These are phyloP conservation scores for Globisporangium cederbergense DNA, from an alignment of 352 stramenopile genomes.

Conservation along the genomic window DNA sequence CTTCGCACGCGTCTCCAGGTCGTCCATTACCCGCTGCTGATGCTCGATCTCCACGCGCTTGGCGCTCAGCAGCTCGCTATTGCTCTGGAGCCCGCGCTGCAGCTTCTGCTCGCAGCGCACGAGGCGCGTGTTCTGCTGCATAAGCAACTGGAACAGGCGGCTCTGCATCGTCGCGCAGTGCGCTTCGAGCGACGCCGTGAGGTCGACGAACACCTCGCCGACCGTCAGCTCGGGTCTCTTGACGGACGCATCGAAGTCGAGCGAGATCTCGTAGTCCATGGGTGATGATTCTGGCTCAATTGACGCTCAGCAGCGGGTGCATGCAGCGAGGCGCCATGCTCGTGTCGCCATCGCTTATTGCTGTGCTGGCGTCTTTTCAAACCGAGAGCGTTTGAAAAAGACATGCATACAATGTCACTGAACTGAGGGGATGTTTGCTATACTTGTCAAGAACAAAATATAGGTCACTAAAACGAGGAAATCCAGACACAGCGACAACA, in stretches of 20 bases:
- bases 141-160: slow-evolving; percentile 1
- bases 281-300: not conserved
- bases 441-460: not conserved
- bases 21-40: slow-evolving; percentile 1
- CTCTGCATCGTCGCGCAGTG: slow-evolving; percentile 2
- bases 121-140: slow-evolving; percentile 5
- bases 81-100: not conserved
- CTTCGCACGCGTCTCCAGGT: slow-evolving; percentile 16
- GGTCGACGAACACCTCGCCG: not conserved
- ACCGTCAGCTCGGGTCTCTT: not conserved
- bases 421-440: too few relatives aligned
- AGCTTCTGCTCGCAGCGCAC: slow-evolving; percentile 9
- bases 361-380: not conserved
- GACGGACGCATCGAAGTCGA: slow-evolving; percentile 17
- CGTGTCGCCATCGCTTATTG: not conserved
- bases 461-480: not conserved
- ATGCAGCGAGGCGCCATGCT: not conserved
- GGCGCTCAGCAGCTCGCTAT: not conserved
- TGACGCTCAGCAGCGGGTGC: not conserved
- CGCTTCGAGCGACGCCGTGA: not conserved
- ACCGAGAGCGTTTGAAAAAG: not conserved
- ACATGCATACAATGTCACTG: too few relatives aligned
- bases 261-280: slow-evolving; percentile 6
- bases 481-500: too few relatives aligned
- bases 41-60: not conserved